These are phyloP conservation scores for Amaranthus cruentus DNA, from an alignment of 148 eudicot genomes.

Conservation along the genomic window DNA sequence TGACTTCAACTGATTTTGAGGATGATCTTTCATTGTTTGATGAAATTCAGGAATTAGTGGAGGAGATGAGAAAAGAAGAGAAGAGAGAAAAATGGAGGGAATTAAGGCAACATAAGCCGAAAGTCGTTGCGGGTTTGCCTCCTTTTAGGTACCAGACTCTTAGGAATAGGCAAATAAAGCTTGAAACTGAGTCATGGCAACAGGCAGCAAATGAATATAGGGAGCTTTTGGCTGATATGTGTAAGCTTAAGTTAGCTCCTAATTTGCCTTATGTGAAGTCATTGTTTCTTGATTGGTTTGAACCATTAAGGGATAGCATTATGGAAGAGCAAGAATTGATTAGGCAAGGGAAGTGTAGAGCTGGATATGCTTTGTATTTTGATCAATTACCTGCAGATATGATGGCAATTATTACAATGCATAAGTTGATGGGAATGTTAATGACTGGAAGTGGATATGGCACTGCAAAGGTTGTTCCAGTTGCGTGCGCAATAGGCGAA, in stretches of 20 bases:
- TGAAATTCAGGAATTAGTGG: conserved; percentile 60
- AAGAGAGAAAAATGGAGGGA: conserved; percentile 18
- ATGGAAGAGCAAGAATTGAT: conserved; percentile 62
- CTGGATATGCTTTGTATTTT: conserved; percentile 61
- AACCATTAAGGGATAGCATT: conserved; percentile 70
- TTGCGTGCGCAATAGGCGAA: conserved; percentile 77
- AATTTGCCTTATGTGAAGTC: conserved; percentile 91
- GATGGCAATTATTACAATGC: conserved; percentile 96
- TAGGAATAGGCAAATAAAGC: conserved; percentile 68
- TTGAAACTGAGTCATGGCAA: conserved; percentile 90
- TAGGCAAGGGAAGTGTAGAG: conserved; percentile 50
- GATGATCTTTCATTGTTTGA: conserved; percentile 47
- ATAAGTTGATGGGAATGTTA: conserved; percentile 75
- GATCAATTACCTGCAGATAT: conserved; percentile 75
- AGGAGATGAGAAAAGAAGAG: conserved; percentile 57
- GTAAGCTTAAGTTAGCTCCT: conserved; percentile 79
- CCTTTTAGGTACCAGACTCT: conserved; percentile 43
- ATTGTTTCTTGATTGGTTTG: conserved; percentile 93
- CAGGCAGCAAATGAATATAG: conserved; percentile 79
- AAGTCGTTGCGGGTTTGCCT: conserved; percentile 36
- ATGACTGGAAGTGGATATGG: conserved; percentile 78
- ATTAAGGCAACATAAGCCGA: conserved; percentile 11
- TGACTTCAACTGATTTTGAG: conserved; percentile 38
- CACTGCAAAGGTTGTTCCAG: conserved; percentile 66
- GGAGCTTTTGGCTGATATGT: conserved; percentile 84